A percentile compares a stretch with the other conserved stretches of the same genome.
These are phyloP conservation scores for Hura crepitans DNA, from an alignment of 441 rosid genomes.

Conservation along the genomic window DNA sequence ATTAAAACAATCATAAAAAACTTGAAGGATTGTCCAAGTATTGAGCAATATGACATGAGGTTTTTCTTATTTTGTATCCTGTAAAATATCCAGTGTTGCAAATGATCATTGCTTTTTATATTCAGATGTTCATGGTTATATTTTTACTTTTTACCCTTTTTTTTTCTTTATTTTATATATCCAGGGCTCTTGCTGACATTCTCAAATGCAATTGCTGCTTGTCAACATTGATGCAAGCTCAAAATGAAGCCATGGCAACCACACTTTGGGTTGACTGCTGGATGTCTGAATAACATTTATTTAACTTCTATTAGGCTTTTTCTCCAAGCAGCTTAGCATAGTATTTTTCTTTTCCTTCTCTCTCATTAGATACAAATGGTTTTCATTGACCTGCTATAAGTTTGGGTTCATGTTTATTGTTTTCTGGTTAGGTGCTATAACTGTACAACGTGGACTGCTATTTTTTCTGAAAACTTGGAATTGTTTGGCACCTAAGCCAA, in stretches of 20 bases:
- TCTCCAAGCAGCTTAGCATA: neutral
- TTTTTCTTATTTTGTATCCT: neutral
- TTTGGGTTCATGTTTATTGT: slow-evolving; percentile 16
- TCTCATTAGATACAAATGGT: neutral
- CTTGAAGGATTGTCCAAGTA: neutral
- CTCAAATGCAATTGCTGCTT: slow-evolving; percentile 10
- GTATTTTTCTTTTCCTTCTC: neutral
- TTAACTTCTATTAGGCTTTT: neutral
- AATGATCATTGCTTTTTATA: neutral
- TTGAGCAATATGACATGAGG: neutral
- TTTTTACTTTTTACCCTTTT: neutral
- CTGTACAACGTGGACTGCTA: slow-evolving; percentile 13
- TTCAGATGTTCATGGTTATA: neutral
- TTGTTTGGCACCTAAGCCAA: slow-evolving; percentile 16
- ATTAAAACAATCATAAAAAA: neutral
- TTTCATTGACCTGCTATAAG: slow-evolving; percentile 12
- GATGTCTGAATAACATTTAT: neutral
- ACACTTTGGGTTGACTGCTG: neutral
- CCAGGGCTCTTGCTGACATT: neutral
- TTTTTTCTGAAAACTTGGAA: too few relatives aligned
- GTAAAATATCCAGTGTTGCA: neutral
- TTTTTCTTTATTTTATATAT: neutral
- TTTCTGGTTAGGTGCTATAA: slow-evolving; percentile 26
- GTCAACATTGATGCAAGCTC: neutral
- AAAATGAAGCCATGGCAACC: neutral